phyloP scores from a whole-genome alignment of 1,284 basidiomycete genomes.

The Kalmanozyma brasiliensis region DNA sequence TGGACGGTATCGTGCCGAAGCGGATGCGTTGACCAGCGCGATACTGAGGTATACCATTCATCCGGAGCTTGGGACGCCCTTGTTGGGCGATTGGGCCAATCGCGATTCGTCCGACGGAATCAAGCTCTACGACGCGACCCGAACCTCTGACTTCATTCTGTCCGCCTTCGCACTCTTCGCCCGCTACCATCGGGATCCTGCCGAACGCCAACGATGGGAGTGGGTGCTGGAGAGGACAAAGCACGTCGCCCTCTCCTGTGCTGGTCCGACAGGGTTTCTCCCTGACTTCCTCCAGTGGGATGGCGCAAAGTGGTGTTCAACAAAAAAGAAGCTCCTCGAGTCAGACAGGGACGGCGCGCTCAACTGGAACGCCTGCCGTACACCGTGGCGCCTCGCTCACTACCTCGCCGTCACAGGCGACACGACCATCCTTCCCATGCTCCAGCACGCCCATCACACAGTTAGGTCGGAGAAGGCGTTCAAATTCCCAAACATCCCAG shows the following conservation, averaged over 20 bases:
- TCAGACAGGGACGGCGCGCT: slow-evolving; percentile 55
- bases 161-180: slow-evolving; percentile 55
- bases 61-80: slow-evolving; percentile 45
- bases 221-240: slow-evolving; percentile 52
- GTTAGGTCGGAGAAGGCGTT: slow-evolving; percentile 6
- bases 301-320: slow-evolving; percentile 51
- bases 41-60: slow-evolving; percentile 52
- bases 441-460: slow-evolving; percentile 47
- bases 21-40: slow-evolving; percentile 29
- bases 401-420: slow-evolving; percentile 59
- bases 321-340: slow-evolving; percentile 52
- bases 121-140: slow-evolving; percentile 52
- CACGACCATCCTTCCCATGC: slow-evolving; percentile 46
- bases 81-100: slow-evolving; percentile 63
- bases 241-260: slow-evolving; percentile 28
- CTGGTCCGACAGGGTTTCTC: slow-evolving; percentile 36
- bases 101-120: slow-evolving; percentile 28
- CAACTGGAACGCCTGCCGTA: slow-evolving; percentile 64
- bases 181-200: slow-evolving; percentile 30
- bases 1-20: slow-evolving; percentile 44
- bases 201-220: slow-evolving; percentile 42
- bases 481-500: slow-evolving; percentile 55
- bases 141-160: slow-evolving; percentile 59
- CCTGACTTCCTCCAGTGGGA: slow-evolving; percentile 55
- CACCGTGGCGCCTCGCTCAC: slow-evolving; percentile 60